Percentiles rank a stretch among this genome's conserved stretches.
These are phyloP conservation scores for Verbena officinalis DNA, from an alignment of 257 asterid species.

Conservation along the genomic window DNA sequence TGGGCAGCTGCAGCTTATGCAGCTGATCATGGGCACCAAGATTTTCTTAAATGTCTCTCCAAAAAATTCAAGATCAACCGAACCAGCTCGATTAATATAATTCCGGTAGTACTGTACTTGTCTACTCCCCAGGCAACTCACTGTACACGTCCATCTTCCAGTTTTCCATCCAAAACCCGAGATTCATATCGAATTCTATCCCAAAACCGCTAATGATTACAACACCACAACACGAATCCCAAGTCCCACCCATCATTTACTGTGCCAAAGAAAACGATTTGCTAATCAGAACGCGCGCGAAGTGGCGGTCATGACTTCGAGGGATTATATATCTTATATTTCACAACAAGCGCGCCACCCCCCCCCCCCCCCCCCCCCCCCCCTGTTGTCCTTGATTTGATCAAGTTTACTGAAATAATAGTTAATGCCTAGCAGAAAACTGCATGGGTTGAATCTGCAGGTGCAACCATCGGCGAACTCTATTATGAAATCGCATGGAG, in stretches of 20 bases:
- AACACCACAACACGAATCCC: constrained; percentile 36
- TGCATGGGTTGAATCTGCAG: constrained; percentile 42
- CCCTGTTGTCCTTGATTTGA: constrained; percentile 35
- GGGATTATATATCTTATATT: constrained; percentile 37
- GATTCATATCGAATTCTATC: constrained; percentile 23
- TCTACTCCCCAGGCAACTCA: constrained; percentile 29
- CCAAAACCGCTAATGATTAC: constrained; percentile 35
- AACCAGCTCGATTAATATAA: too few species aligned
- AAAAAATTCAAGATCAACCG: background rate
- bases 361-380: too few species aligned
- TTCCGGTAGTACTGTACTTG: too few species aligned
- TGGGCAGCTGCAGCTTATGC: constrained; percentile 23
- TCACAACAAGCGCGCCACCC: too few species aligned
- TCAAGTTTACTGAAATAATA: constrained; percentile 33
- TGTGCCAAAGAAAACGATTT: constrained; percentile 33
- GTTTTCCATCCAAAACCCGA: constrained; percentile 31
- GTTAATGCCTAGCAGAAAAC: constrained; percentile 29
- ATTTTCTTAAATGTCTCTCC: constrained; percentile 31
- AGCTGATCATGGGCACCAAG: background rate
- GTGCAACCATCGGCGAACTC: constrained; percentile 36
- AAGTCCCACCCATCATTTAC: constrained; percentile 27
- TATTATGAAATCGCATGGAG: constrained; percentile 37
- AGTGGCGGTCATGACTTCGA: constrained; percentile 55
- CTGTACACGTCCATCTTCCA: constrained; percentile 26
- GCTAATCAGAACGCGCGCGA: constrained; percentile 34